Evolutionary conservation across 371 early-diverging fungal genomes (phyloP), one percentile per base, ranked within the genome.

Genomic region (Mortierella sp.): DNA sequence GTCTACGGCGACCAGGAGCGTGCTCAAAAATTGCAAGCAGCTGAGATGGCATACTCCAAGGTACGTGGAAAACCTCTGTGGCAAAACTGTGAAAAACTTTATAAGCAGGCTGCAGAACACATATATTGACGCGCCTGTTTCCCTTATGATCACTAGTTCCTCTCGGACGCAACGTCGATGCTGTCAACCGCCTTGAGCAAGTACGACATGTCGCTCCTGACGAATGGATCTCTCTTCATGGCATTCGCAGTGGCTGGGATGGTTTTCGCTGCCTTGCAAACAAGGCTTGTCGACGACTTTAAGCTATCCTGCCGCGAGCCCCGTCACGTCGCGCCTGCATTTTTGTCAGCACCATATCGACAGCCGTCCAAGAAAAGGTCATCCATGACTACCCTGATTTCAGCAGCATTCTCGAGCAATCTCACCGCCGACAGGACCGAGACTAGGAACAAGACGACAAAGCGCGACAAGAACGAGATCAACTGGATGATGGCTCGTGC

Each of bases 161-260:
- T 86, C 8, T 70, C 75, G 14, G 80, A 82, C 0, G 49, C 86
- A 21, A 86, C 80, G n/a, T 82, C 82, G 6, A 86, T 86, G 86
- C 71, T 86, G n/a, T 86, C 86, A n/a, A 86, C 86, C 2, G 82
- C 86, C 0, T 75, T 86, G 21, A 86, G 86, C 77, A 86, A 86
- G 49, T 86, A 86, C 48, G 86, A 86, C 55, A 86, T 86, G 86
- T 58, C 86, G 1, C 48, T 86, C 18, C 48, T 86, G 70, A 82
- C 86, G 8, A 86, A 86, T 35, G 86, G 86, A 4, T 86, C 86
- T 0, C 60, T 86, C n/a, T 29, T 86, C 54, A 86, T 86, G 82
- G 86, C 82, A 0, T 86, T 86, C 35, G 86, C 86, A 0, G 80
- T 86, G 2, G 80, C 75, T 7, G 86, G 86, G 56, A 70, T 86